Evolutionary conservation across 371 early-diverging fungal species (phyloP), one percentile per base, ranked within the genome.

Genomic region (Rhizomucor miehei): DNA sequence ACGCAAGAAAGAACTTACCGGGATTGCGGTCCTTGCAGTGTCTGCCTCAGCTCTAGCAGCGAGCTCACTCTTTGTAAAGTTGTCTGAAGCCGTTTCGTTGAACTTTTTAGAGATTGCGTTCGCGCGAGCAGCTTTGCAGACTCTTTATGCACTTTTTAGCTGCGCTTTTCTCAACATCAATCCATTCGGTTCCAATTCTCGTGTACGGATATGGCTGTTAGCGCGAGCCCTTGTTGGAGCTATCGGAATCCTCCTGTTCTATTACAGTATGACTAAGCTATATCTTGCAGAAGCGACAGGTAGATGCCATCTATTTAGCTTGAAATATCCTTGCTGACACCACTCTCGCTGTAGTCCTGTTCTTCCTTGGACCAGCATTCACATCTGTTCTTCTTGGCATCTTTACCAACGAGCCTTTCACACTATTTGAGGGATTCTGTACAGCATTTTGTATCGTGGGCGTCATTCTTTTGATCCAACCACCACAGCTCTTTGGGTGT

Each of bases 301-400:
- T 71, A 61, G n/a, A 65, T n/a, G 12, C 6, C 24, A 23, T 14
- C 6, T 36, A 9, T 44, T 2, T 3, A 20, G 0, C 12, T 11
- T 10, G 34, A 14, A 25, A 23, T 46, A 40, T 6, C 5, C 1
- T 11, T 6, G 4, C n/a, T 35, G 9, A 29, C 6, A 21, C 10
- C 12, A 48, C 12, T 8, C 21, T 8, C 45, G 46, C 41, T 38
- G 17, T 39, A 77, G 77, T 87, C 8, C 59, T 91, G 9, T 90
- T 91, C 65, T 92, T 90, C 60, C 80, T 87, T 14, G 85, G 85
- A 1, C 91, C 93, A 5, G 78, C 84, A 6, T 86, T 91, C 52
- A 90, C 90, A 1, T 83, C 89, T 10, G 65, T 91, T 20, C 53
- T 89, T n/a, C 87, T 86, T 5, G 56, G 73, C 20, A 25, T 85